Evolutionary conservation across 2,329 filamentous ascomycete species (phyloP).

Genomic region (Tolypocladium inflatum): DNA sequence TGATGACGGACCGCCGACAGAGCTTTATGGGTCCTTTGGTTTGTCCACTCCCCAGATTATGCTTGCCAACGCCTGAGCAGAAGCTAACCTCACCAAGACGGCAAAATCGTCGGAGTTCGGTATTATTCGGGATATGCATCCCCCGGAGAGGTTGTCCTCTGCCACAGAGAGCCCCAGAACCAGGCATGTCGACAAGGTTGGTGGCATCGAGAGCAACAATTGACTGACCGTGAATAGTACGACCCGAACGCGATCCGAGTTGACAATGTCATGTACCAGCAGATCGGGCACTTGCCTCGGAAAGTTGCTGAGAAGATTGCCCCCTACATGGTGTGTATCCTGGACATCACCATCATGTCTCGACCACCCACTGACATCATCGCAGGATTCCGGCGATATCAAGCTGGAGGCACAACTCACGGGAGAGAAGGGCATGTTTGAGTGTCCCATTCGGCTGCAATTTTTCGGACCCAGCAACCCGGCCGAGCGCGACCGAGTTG

Average conservation of each 20-base stretch:
- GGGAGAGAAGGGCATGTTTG: slow-evolving; percentile 55
- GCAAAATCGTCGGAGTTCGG: slow-evolving; percentile 41
- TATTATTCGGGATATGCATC: slow-evolving; percentile 57
- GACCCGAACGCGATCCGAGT: slow-evolving; percentile 71
- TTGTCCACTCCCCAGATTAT: slow-evolving; percentile 5
- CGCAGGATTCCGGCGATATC: slow-evolving; percentile 46
- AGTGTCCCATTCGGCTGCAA: slow-evolving; percentile 62
- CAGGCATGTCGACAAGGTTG: slow-evolving; percentile 20
- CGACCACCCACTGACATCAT: neutral
- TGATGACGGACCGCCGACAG: slow-evolving; percentile 27
- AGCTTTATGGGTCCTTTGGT: slow-evolving; percentile 40
- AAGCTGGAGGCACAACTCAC: slow-evolving; percentile 60
- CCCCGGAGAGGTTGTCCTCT: slow-evolving; percentile 51
- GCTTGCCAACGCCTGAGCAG: neutral
- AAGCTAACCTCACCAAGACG: slow-evolving; percentile 18
- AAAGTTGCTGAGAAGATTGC: slow-evolving; percentile 61
- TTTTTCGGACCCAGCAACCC: slow-evolving; percentile 60
- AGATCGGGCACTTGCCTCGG: slow-evolving; percentile 72
- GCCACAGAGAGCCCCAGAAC: slow-evolving; percentile 58
- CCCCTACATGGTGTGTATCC: slow-evolving; percentile 51
- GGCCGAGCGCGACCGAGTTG: slow-evolving; percentile 41
- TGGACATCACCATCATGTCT: neutral
- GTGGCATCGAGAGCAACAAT: neutral
- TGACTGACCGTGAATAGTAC: slow-evolving; percentile 29
- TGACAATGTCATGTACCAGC: slow-evolving; percentile 62